Evolutionary conservation across 805 yeast genomes (phyloP).

Genomic region (Blastobotrys mokoenaii): DNA sequence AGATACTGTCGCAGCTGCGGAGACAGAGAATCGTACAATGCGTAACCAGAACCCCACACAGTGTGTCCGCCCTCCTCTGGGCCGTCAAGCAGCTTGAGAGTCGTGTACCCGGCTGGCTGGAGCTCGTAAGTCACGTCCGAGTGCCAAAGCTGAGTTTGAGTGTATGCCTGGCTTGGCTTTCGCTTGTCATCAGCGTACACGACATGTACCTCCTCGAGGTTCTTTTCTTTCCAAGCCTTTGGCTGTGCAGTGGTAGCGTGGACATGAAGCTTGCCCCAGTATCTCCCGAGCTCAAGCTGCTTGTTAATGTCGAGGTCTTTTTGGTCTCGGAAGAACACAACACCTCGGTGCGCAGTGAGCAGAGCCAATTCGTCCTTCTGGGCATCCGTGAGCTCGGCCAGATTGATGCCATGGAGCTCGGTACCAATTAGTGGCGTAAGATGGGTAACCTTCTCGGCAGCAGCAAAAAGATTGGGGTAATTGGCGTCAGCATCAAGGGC

Average conservation of each 20-base stretch:
- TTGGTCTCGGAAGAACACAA: conserved; percentile 43
- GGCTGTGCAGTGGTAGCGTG: conserved; percentile 36
- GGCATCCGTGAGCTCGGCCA: conserved; percentile 33
- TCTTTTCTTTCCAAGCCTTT: conserved; percentile 45
- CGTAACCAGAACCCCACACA: conserved; percentile 50
- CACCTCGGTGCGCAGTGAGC: conserved; percentile 39
- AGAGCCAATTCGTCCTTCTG: conserved; percentile 43
- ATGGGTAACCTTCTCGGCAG: conserved; percentile 28
- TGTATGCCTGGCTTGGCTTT: conserved; percentile 21
- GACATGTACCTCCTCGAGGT: conserved; percentile 31
- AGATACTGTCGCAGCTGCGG: conserved; percentile 42
- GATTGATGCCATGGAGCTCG: conserved; percentile 45
- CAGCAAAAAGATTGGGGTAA: conserved; percentile 22
- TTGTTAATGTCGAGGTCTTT: conserved; percentile 51
- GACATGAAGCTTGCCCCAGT: conserved; percentile 53
- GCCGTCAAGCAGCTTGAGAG: conserved; percentile 13
- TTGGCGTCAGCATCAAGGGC: conserved; percentile 26
- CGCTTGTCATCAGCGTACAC: conserved; percentile 22
- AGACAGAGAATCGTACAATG: conserved; percentile 47
- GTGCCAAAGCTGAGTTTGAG: conserved; percentile 44
- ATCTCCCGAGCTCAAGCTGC: conserved; percentile 53
- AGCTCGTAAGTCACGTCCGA: conserved; percentile 68
- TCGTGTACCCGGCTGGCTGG: conserved; percentile 60
- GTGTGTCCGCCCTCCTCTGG: conserved; percentile 50
- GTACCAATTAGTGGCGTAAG: conserved; percentile 67